Conservation (phyloP, 2,329 filamentous ascomycete genomes). For the Incumbomyces lentus region DNA sequence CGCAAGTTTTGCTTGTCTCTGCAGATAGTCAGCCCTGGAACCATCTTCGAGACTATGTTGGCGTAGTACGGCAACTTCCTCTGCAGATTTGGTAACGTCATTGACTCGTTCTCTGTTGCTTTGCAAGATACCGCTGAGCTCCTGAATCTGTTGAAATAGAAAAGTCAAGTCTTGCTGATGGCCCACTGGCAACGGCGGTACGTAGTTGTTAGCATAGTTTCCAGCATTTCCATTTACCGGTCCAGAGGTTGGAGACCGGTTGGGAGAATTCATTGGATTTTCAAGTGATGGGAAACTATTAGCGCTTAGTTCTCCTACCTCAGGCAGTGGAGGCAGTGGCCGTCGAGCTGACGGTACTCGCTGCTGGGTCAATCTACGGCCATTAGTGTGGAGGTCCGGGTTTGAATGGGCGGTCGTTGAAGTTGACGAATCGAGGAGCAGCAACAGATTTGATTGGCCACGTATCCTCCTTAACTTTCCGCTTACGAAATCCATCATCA, state of each 20-base stretch:
- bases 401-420: too few species aligned
- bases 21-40: not conserved
- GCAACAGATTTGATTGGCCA: too few species aligned
- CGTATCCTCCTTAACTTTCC: too few species aligned
- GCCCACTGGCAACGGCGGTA: conserved; percentile 28
- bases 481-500: too few species aligned
- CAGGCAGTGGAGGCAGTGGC: conserved; percentile 1
- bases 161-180: conserved; percentile 44
- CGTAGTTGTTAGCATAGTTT: conserved; percentile 14
- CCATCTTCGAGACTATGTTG: conserved; percentile 1
- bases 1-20: conserved; percentile 35
- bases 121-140: conserved; percentile 39
- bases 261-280: conserved; percentile 10
- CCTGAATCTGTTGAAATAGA: conserved; percentile 40
- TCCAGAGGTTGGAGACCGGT: conserved; percentile 12
- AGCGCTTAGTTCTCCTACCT: conserved; percentile 1
- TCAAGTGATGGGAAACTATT: conserved; percentile 17
- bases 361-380: too few species aligned
- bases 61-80: conserved; percentile 38
- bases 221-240: conserved; percentile 16
- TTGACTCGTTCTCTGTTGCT: conserved; percentile 41
- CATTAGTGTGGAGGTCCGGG: too few species aligned
- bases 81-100: conserved; percentile 38
- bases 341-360: not conserved
- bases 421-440: too few species aligned